These are phyloP conservation scores for Wickerhamomyces chambardii DNA, from an alignment of 805 yeast species.

Conservation along the genomic window DNA sequence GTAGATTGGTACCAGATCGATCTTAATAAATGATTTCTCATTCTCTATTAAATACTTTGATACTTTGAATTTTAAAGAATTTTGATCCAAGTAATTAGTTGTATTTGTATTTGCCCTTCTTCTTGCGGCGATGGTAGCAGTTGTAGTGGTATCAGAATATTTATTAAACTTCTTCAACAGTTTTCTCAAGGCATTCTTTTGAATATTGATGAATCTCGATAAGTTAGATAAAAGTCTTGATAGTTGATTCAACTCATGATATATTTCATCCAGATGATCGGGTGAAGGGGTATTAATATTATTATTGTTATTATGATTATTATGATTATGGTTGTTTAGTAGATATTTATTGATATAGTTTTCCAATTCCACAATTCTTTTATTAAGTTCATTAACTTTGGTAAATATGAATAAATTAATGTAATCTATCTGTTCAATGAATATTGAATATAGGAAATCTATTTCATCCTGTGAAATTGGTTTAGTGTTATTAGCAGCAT, in stretches of 20 bases:
- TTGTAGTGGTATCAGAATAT: constrained; percentile 24
- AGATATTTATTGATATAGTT: constrained; percentile 20
- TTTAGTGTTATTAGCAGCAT: constrained; percentile 1
- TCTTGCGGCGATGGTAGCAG: no score
- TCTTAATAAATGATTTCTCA: constrained; percentile 47
- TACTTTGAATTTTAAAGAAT: constrained; percentile 15
- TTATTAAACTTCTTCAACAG: constrained; percentile 60
- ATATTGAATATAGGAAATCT: constrained; percentile 29
- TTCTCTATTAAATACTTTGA: constrained; percentile 29
- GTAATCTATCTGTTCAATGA: constrained; percentile 51
- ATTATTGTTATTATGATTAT: neutral
- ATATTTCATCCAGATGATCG: neutral
- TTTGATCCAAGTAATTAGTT: constrained; percentile 12
- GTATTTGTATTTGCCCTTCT: no score
- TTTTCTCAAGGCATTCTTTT: constrained; percentile 65
- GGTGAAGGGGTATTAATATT: neutral
- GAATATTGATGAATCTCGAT: constrained; percentile 63
- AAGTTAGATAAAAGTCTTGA: constrained; percentile 51
- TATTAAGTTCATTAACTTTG: constrained; percentile 61
- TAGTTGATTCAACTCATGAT: constrained; percentile 22
- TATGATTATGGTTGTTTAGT: neutral
- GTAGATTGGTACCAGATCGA: constrained; percentile 55
- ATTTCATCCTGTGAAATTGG: neutral
- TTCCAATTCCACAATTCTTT: constrained; percentile 32
- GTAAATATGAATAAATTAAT: constrained; percentile 53